Evolutionary conservation across 768 basidiomycete genomes (phyloP).

Genomic region (Crepidotus variabilis): DNA sequence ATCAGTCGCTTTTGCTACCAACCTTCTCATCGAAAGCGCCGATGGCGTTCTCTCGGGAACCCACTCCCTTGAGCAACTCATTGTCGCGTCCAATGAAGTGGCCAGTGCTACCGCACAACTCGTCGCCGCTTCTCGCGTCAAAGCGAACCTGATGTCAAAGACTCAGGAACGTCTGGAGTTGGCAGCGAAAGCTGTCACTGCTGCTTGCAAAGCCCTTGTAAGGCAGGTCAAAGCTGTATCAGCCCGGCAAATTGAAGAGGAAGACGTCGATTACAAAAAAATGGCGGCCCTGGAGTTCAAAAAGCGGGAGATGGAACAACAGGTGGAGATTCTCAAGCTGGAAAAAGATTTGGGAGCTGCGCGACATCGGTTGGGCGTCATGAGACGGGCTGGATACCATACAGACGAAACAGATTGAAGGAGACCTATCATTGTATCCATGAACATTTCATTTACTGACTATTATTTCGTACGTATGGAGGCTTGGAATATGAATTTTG

Average conservation of each 20-base stretch:
- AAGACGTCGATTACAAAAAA: slow-evolving; percentile 84
- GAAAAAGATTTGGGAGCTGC: slow-evolving; percentile 94
- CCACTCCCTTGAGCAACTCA: slow-evolving; percentile 96
- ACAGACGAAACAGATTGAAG: slow-evolving; percentile 73
- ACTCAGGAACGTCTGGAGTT: slow-evolving; percentile 95
- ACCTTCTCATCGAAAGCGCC: slow-evolving; percentile 92
- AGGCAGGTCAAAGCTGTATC: slow-evolving; percentile 95
- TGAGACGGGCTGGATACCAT: slow-evolving; percentile 89
- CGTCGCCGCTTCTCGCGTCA: slow-evolving; percentile 97
- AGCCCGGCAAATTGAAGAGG: slow-evolving; percentile 73
- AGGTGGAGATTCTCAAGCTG: slow-evolving; percentile 94
- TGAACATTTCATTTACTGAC: slow-evolving; percentile 2
- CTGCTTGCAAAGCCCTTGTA: slow-evolving; percentile 95
- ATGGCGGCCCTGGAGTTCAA: slow-evolving; percentile 97
- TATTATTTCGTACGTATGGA: slow-evolving; percentile 1
- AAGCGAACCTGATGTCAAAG: slow-evolving; percentile 97
- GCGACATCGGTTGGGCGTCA: slow-evolving; percentile 74
- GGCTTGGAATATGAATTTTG: background rate
- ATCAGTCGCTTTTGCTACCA: slow-evolving; percentile 95
- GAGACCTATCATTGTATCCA: background rate
- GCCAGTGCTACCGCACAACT: slow-evolving; percentile 96
- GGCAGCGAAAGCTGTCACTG: slow-evolving; percentile 96
- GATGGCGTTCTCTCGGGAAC: slow-evolving; percentile 97
- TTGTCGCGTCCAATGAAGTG: slow-evolving; percentile 99
- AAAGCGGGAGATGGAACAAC: slow-evolving; percentile 97